These are phyloP conservation scores for Coemansia sp. DNA, from an alignment of 192 early-diverging fungal species.

Conservation along the genomic window DNA sequence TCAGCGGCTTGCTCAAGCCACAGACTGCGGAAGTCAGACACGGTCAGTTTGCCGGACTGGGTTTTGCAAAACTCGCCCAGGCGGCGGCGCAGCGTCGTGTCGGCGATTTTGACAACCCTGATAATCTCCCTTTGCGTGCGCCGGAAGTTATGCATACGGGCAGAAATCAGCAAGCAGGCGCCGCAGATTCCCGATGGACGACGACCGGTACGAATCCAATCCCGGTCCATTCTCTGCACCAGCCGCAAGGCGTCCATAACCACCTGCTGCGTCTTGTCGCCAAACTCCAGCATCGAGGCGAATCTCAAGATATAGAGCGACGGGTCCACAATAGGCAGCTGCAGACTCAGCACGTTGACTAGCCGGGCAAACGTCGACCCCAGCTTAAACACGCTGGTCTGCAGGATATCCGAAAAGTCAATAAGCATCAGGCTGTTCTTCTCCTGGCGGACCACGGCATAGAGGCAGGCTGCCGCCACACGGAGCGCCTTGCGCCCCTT, in stretches of 20 bases:
- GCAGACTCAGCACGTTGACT: slow-evolving; percentile 60
- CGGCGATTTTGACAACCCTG: slow-evolving; percentile 85
- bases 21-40: slow-evolving; percentile 75
- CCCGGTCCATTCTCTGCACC: slow-evolving; percentile 86
- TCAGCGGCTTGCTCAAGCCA: slow-evolving; percentile 82
- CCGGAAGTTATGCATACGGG: slow-evolving; percentile 86
- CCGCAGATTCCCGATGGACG: slow-evolving; percentile 94
- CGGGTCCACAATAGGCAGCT: slow-evolving; percentile 83
- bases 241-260: slow-evolving; percentile 76
- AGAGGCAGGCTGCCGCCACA: slow-evolving; percentile 87
- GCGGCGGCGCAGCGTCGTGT: slow-evolving; percentile 76
- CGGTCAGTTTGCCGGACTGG: slow-evolving; percentile 70
- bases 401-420: slow-evolving; percentile 88
- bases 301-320: slow-evolving; percentile 91
- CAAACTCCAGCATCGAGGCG: slow-evolving; percentile 87
- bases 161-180: slow-evolving; percentile 83
- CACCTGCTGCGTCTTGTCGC: slow-evolving; percentile 76
- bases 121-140: slow-evolving; percentile 83
- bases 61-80: slow-evolving; percentile 81
- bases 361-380: slow-evolving; percentile 83
- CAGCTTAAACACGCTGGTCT: slow-evolving; percentile 82
- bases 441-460: slow-evolving; percentile 85
- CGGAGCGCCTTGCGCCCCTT: slow-evolving; percentile 72
- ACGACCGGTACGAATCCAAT: slow-evolving; percentile 90
- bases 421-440: slow-evolving; percentile 90